A percentile compares a stretch with the other conserved stretches of the same genome.
These are phyloP conservation scores for Leccinum aurantiacum DNA, from an alignment of 768 basidiomycete genomes.

Conservation along the genomic window DNA sequence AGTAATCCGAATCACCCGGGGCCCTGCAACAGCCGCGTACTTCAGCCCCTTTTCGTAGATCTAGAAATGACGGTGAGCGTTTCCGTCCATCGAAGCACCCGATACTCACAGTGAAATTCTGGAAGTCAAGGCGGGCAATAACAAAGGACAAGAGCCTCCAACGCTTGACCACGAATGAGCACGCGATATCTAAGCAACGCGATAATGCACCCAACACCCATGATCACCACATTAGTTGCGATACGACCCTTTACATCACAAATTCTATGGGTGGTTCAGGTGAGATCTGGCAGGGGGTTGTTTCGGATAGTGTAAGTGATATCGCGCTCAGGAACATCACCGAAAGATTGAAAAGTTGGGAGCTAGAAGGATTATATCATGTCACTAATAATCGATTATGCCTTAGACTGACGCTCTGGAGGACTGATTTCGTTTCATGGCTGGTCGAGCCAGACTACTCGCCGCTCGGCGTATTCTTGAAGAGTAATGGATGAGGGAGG, in stretches of 20 bases:
- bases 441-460: too few species aligned
- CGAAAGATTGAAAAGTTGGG: too few species aligned
- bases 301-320: neutral
- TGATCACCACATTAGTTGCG: slow-evolving; percentile 18
- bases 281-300: neutral
- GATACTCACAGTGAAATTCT: slow-evolving; percentile 41
- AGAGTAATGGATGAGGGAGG: too few species aligned
- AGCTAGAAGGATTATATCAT: too few species aligned
- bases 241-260: neutral
- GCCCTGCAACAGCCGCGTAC: slow-evolving; percentile 57
- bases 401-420: too few species aligned
- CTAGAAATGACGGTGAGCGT: slow-evolving; percentile 17
- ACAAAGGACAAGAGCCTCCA: slow-evolving; percentile 42
- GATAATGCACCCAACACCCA: slow-evolving; percentile 24
- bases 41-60: slow-evolving; percentile 46
- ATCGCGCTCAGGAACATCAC: too few species aligned
- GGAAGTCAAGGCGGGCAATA: slow-evolving; percentile 38
- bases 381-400: too few species aligned
- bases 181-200: neutral
- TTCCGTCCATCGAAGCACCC: neutral
- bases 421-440: too few species aligned
- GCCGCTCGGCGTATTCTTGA: too few species aligned
- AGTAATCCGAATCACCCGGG: slow-evolving; percentile 16
- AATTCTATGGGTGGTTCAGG: neutral
- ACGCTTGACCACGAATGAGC: slow-evolving; percentile 26